phyloP scores from a whole-genome alignment of 495 filamentous ascomycete species.

The Cercophora sp. region DNA sequence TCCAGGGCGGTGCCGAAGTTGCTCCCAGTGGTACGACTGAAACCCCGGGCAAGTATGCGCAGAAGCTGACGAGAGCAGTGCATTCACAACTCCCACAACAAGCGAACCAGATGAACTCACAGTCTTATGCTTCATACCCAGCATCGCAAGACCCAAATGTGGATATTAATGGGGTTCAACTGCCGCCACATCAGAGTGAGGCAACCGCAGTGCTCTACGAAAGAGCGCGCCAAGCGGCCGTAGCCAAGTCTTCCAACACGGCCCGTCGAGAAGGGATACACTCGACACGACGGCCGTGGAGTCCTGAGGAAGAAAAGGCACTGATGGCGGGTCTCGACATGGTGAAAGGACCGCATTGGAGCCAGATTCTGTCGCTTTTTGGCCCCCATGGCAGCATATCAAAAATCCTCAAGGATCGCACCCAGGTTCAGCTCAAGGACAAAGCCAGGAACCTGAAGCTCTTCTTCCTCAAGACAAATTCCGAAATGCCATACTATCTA shows the following conservation, averaged over 20 bases:
- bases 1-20: too few species aligned
- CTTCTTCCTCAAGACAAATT: slow-evolving; percentile 90
- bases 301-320: slow-evolving; percentile 84
- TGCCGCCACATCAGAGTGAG: slow-evolving; percentile 68
- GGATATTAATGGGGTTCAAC: too few species aligned
- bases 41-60: too few species aligned
- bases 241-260: slow-evolving; percentile 71
- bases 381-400: slow-evolving; percentile 78
- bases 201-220: slow-evolving; percentile 79
- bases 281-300: slow-evolving; percentile 86
- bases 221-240: slow-evolving; percentile 74
- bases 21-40: too few species aligned
- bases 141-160: slow-evolving; percentile 11
- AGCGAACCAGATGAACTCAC: slow-evolving; percentile 13
- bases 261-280: slow-evolving; percentile 71
- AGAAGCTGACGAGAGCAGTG: too few species aligned
- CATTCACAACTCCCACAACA: too few species aligned
- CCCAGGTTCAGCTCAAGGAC: slow-evolving; percentile 93
- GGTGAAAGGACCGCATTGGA: slow-evolving; percentile 94
- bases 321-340: slow-evolving; percentile 88
- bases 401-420: slow-evolving; percentile 84
- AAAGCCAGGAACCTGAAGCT: slow-evolving; percentile 93
- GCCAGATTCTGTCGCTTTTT: slow-evolving; percentile 86
- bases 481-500: slow-evolving; percentile 88
- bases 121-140: slow-evolving; percentile 21